These are phyloP conservation scores for Quercus ilex DNA, from an alignment of 306 rosid species.

Conservation along the genomic window DNA sequence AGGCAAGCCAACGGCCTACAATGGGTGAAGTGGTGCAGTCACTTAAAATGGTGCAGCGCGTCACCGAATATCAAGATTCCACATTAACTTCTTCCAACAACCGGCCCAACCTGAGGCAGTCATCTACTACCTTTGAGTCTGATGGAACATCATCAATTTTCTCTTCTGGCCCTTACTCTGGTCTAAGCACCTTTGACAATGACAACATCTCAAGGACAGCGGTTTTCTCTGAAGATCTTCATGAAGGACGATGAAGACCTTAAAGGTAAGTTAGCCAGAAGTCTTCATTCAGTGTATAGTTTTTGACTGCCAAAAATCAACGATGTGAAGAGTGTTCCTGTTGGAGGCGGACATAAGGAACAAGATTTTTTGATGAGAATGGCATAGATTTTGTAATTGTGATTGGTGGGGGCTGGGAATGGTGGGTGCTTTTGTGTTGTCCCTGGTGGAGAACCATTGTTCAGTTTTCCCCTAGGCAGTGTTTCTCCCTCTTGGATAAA, in stretches of 20 bases:
- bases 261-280: conserved; percentile 1
- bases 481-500: conserved; percentile 35
- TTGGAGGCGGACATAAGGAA: conserved; percentile 17
- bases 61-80: conserved; percentile 65
- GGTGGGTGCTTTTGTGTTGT: conserved; percentile 10
- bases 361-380: conserved; percentile 21
- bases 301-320: conserved; percentile 11
- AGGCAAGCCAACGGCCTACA: conserved; percentile 95
- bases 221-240: conserved; percentile 96
- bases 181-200: conserved; percentile 72
- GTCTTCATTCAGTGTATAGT: conserved; percentile 8
- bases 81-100: conserved; percentile 54
- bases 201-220: conserved; percentile 76
- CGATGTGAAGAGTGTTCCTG: conserved; percentile 15
- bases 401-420: conserved; percentile 17
- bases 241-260: conserved; percentile 78
- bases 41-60: conserved; percentile 95
- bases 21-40: conserved; percentile 99
- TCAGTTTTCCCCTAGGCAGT: conserved; percentile 29
- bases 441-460: conserved; percentile 27
- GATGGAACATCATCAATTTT: conserved; percentile 92
- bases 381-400: conserved; percentile 28
- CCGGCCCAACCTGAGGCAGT: conserved; percentile 66
- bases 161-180: conserved; percentile 96
- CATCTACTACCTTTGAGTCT: conserved; percentile 81